These are phyloP conservation scores for Xylaria sp. DNA, from an alignment of 2,329 filamentous ascomycete species.

Conservation along the genomic window DNA sequence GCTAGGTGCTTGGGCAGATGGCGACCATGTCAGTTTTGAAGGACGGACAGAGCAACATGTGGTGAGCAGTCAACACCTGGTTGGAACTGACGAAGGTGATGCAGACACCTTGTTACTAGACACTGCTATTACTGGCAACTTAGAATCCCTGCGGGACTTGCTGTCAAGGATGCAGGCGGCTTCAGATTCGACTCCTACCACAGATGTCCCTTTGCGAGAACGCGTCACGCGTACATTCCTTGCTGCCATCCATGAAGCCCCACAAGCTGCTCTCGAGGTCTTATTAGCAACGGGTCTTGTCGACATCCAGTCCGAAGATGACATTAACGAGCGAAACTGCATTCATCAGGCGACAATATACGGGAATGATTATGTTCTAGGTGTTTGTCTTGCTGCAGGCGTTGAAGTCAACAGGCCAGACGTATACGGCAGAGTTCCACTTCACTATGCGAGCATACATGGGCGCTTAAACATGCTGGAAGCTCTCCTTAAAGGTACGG, in stretches of 20 bases:
- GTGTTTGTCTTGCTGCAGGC: slow-evolving; percentile 65
- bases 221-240: slow-evolving; percentile 86
- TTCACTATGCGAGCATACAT: slow-evolving; percentile 96
- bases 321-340: slow-evolving; percentile 96
- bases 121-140: slow-evolving; percentile 76
- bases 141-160: slow-evolving; percentile 72
- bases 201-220: slow-evolving; percentile 57
- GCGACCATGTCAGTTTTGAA: slow-evolving; percentile 84
- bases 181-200: slow-evolving; percentile 42
- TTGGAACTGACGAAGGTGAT: slow-evolving; percentile 80
- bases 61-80: slow-evolving; percentile 59
- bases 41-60: slow-evolving; percentile 55
- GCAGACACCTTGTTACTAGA: slow-evolving; percentile 84
- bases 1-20: slow-evolving; percentile 93
- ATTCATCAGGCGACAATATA: slow-evolving; percentile 96
- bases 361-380: slow-evolving; percentile 72
- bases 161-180: slow-evolving; percentile 62
- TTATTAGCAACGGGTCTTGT: slow-evolving; percentile 78
- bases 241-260: slow-evolving; percentile 79
- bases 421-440: slow-evolving; percentile 86
- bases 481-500: slow-evolving; percentile 59
- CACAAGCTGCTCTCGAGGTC: slow-evolving; percentile 66
- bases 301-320: slow-evolving; percentile 88
- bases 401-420: slow-evolving; percentile 78
- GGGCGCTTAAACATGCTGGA: slow-evolving; percentile 80